A percentile compares a stretch with the other conserved stretches of the same genome.
Evolutionary conservation across 257 asterid genomes (phyloP).

Genomic region (Gardenia jasminoides): DNA sequence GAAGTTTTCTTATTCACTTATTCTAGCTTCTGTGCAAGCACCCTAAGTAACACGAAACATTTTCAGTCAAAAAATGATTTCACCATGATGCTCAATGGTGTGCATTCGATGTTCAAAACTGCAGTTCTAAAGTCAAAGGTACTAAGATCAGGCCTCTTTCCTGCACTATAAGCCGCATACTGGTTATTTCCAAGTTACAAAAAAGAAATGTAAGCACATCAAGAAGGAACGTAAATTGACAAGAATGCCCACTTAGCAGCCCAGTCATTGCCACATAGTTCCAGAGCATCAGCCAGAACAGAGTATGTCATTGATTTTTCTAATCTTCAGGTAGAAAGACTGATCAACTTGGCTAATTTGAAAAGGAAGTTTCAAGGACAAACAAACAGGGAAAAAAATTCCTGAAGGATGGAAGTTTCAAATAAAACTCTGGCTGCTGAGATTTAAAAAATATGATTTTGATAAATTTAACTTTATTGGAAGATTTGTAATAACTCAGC

Average conservation of each 20-base stretch:
- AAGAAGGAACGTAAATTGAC: background rate
- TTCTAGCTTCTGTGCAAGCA: background rate
- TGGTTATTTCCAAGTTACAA: background rate
- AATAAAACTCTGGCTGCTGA: background rate
- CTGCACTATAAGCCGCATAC: background rate
- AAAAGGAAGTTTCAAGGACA: background rate
- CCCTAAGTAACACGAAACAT: background rate
- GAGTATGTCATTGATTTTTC: background rate
- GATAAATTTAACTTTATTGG: background rate
- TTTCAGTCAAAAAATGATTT: background rate
- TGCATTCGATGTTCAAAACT: background rate
- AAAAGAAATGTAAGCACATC: background rate
- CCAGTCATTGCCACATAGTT: background rate
- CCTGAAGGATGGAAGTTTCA: background rate
- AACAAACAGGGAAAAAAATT: background rate
- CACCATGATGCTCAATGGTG: background rate
- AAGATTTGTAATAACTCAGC: background rate
- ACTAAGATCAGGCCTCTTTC: background rate
- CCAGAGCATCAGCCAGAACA: background rate
- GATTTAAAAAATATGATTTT: background rate
- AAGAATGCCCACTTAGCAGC: background rate
- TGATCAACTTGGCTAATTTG: constrained; percentile 1
- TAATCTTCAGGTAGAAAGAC: background rate
- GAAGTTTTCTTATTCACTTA: background rate
- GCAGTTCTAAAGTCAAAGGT: background rate